Evolutionary conservation across 352 stramenopile species (phyloP).

Genomic region (Phytopythium litorale): DNA sequence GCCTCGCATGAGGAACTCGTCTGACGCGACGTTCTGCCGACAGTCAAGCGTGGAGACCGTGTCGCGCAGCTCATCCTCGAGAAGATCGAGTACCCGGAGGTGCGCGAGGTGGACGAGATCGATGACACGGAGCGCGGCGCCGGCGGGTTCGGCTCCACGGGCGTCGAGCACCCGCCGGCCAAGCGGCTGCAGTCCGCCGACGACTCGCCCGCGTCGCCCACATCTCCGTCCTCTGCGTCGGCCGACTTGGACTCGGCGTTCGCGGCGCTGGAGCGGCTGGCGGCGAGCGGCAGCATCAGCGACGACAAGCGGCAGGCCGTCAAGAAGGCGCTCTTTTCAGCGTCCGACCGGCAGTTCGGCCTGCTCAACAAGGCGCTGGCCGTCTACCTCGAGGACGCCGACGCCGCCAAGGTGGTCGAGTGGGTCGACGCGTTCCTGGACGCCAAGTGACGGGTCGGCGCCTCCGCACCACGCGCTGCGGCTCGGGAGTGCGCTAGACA

Average conservation of each 20-base stretch:
- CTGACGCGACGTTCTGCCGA: not conserved
- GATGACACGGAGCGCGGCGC: conserved; percentile 92
- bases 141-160: conserved; percentile 96
- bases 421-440: conserved; percentile 67
- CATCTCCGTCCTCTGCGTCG: not conserved
- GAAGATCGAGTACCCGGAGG: conserved; percentile 88
- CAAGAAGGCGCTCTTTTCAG: conserved; percentile 54
- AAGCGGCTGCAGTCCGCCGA: conserved; percentile 41
- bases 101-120: conserved; percentile 94
- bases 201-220: not conserved
- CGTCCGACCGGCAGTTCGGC: conserved; percentile 47
- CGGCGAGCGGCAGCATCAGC: conserved; percentile 40
- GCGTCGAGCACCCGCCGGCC: conserved; percentile 52
- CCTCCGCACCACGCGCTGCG: not conserved
- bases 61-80: conserved; percentile 99
- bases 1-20: not conserved
- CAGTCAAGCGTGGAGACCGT: conserved; percentile 93
- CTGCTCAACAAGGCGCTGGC: conserved; percentile 48
- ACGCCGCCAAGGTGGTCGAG: conserved; percentile 52
- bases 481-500: conserved; percentile 6
- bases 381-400: conserved; percentile 32
- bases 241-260: conserved; percentile 25
- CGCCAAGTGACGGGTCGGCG: conserved; percentile 8
- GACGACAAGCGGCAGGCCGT: conserved; percentile 42
- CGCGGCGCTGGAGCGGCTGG: conserved; percentile 43